Evolutionary conservation across 1,139 yeast species (phyloP), one percentile per base, ranked within the genome.

Genomic region (Pichia sp.): DNA sequence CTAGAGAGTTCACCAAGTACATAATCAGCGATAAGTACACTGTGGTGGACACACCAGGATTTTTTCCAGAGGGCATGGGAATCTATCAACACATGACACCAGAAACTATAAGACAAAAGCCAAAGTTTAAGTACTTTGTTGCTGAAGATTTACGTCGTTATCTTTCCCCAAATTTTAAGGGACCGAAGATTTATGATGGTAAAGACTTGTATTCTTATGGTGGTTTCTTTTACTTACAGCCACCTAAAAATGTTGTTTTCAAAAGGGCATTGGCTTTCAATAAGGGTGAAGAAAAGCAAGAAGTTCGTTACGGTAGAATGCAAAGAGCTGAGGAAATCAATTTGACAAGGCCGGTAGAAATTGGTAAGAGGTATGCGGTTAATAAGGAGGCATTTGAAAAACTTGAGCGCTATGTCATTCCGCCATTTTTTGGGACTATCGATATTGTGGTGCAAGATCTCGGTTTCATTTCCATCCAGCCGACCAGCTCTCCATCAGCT

Each of bases 381-480:
- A 50, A 49, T 9, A 50, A 52, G 14, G 59, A 58, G 38, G 59
- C 67, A 1, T 50, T 53, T 13, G 49, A 56, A 2, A 47, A 55
- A 4, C 52, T 69, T 46, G 63, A 56, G 2, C 59, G 74, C 37
- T 75, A 63, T 42, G 62, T 71, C 3, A 61, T 80, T 5, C 87
- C 88, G 0, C 83, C 84, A n/a, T 79, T 79, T 46, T 62, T 60
- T 35, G 93, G 88, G 0, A 61, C 75, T 2, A 63, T 81, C 15
- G 91, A 83, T 48, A 51, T 85, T 20, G 84, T 84, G 0, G 50
- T 86, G 12, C 74, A 77, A 33, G 81, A 81, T 37, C 53, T 81
- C 13, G 95, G 95, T 0, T 75, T 72, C 45, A 47, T 85, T 2
- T 75, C 77, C 36, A 54, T 85, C 25, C 70, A 69, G 18, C 77